These are phyloP conservation scores for Amanita jacksonii DNA, from an alignment of 768 basidiomycete species.

Conservation along the genomic window DNA sequence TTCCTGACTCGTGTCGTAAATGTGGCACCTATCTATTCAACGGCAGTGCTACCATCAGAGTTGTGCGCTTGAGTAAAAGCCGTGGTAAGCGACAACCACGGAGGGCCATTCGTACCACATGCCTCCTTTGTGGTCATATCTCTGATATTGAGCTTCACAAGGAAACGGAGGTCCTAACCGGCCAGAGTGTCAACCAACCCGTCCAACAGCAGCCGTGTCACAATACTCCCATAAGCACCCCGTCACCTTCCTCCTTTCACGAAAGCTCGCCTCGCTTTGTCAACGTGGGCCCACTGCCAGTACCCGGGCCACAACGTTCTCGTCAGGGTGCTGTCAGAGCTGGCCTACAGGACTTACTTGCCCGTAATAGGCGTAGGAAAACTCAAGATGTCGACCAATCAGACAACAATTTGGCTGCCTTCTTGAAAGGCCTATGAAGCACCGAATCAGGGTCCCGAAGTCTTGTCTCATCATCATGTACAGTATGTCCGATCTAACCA, in stretches of 20 bases:
- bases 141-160: conserved; percentile 31
- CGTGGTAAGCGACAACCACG: background rate
- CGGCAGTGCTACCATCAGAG: conserved; percentile 3
- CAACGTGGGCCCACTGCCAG: background rate
- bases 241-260: background rate
- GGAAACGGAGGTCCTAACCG: conserved; percentile 16
- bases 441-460: too few species aligned
- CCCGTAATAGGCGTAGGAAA: conserved; percentile 1
- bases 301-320: background rate
- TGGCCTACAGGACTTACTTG: conserved; percentile 3
- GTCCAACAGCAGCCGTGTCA: conserved; percentile 39
- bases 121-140: background rate
- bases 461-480: too few species aligned
- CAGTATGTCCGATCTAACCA: too few species aligned
- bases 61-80: background rate
- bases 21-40: conserved; percentile 41
- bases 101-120: background rate
- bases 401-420: background rate
- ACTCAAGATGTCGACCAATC: background rate
- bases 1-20: conserved; percentile 30
- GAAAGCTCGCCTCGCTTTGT: background rate
- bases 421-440: conserved; percentile 1
- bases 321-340: background rate
- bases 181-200: conserved; percentile 21
- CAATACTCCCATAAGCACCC: background rate